These are phyloP conservation scores for Puccinia horiana DNA, from an alignment of 1,284 basidiomycete genomes.

Conservation along the genomic window DNA sequence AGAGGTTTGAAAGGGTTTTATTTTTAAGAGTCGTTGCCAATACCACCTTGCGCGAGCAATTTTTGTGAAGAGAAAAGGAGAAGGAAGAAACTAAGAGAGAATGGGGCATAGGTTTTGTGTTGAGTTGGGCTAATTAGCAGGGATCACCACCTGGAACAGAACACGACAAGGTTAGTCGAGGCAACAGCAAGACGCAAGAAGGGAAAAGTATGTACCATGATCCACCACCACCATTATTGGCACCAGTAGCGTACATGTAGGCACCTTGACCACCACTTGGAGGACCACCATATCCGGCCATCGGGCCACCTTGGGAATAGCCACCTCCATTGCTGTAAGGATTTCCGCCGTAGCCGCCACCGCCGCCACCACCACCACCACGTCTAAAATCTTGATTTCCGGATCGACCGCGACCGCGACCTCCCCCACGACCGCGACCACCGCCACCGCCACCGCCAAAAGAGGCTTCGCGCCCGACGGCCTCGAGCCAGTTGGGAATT, in stretches of 20 bases:
- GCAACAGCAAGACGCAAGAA: not conserved
- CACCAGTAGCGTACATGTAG: slow-evolving; percentile 31
- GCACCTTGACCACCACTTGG: slow-evolving; percentile 54
- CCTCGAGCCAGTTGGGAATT: slow-evolving; percentile 80
- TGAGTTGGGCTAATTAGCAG: not conserved
- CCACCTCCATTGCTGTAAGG: slow-evolving; percentile 31
- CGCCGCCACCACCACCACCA: slow-evolving; percentile 60
- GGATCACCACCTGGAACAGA: slow-evolving; percentile 17
- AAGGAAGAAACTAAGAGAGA: not conserved
- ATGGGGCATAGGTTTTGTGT: slow-evolving; percentile 16
- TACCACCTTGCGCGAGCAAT: not conserved
- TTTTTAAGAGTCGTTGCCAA: not conserved
- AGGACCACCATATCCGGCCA: slow-evolving; percentile 55
- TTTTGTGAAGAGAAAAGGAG: not conserved
- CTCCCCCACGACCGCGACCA: slow-evolving; percentile 62
- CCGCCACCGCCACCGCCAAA: slow-evolving; percentile 49
- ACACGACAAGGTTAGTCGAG: not conserved
- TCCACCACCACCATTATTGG: slow-evolving; percentile 22
- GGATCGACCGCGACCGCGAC: slow-evolving; percentile 65
- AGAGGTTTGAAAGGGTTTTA: slow-evolving; percentile 11
- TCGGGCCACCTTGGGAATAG: slow-evolving; percentile 48
- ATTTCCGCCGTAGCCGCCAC: slow-evolving; percentile 27
- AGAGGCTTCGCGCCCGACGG: slow-evolving; percentile 46
- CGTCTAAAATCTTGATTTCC: slow-evolving; percentile 65
- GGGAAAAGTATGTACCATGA: slow-evolving; percentile 17